These are phyloP conservation scores for Zygotorulaspora danielsina DNA, from an alignment of 805 yeast species.

Conservation along the genomic window DNA sequence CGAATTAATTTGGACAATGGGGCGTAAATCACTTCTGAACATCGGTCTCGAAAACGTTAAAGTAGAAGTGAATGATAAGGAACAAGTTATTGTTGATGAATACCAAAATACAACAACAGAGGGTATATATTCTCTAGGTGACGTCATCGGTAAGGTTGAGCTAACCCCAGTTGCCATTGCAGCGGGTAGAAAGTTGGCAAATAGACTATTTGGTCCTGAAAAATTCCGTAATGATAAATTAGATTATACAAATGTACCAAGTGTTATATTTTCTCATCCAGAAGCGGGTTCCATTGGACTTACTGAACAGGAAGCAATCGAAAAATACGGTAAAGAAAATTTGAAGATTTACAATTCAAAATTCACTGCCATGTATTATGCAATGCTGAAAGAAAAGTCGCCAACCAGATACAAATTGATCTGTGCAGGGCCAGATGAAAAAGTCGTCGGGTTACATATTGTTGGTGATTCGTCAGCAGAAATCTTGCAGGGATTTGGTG, in stretches of 20 bases:
- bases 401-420: slow-evolving; percentile 86
- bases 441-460: slow-evolving; percentile 91
- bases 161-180: slow-evolving; percentile 98
- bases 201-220: slow-evolving; percentile 84
- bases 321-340: slow-evolving; percentile 72
- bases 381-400: slow-evolving; percentile 73
- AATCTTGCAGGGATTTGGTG: slow-evolving; percentile 97
- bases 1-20: slow-evolving; percentile 86
- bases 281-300: slow-evolving; percentile 95
- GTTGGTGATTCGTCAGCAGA: slow-evolving; percentile 91
- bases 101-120: slow-evolving; percentile 75
- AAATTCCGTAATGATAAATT: slow-evolving; percentile 68
- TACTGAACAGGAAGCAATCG: slow-evolving; percentile 71
- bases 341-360: slow-evolving; percentile 76
- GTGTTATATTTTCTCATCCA: slow-evolving; percentile 97
- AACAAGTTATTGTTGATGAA: slow-evolving; percentile 76
- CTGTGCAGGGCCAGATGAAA: slow-evolving; percentile 75
- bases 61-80: slow-evolving; percentile 54
- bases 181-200: slow-evolving; percentile 90
- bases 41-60: slow-evolving; percentile 76
- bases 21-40: slow-evolving; percentile 73
- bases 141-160: slow-evolving; percentile 88
- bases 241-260: slow-evolving; percentile 83
- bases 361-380: slow-evolving; percentile 90
- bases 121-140: slow-evolving; percentile 83